Evolutionary conservation across 768 basidiomycete species (phyloP).

Genomic region (Serendipita indica): DNA sequence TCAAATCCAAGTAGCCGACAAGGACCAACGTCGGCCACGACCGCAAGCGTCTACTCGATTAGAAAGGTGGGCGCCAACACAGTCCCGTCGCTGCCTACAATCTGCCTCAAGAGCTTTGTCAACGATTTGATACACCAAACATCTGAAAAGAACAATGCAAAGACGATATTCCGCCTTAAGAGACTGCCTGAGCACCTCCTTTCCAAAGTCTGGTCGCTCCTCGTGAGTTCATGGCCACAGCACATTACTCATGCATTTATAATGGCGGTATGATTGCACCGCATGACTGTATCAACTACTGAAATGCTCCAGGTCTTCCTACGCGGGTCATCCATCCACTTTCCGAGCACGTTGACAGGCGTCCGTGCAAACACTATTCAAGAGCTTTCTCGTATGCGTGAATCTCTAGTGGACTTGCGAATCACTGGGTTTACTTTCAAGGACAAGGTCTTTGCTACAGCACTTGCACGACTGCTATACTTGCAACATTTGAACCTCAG

Average conservation of each 20-base stretch:
- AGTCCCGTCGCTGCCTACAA: neutral
- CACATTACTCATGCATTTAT: neutral
- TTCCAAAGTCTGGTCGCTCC: neutral
- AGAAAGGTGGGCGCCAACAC: neutral
- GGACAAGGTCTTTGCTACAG: neutral
- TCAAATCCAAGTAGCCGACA: neutral
- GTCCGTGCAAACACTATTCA: neutral
- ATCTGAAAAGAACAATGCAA: neutral
- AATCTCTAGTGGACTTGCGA: neutral
- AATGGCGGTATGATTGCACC: neutral
- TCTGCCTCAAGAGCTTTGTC: neutral
- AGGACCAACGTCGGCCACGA: neutral
- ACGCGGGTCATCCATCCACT: neutral
- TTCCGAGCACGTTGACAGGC: neutral
- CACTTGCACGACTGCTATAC: slow-evolving; percentile 22
- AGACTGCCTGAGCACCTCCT: neutral
- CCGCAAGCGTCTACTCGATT: neutral
- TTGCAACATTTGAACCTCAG: slow-evolving; percentile 39
- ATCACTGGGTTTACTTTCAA: neutral
- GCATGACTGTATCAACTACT: neutral
- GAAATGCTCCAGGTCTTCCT: neutral
- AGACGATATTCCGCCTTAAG: too few relatives aligned
- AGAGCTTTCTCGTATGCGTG: neutral
- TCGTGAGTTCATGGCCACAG: neutral
- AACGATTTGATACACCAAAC: neutral